Conservation (phyloP, 441 rosid genomes). For the Gossypium aridum region DNA sequence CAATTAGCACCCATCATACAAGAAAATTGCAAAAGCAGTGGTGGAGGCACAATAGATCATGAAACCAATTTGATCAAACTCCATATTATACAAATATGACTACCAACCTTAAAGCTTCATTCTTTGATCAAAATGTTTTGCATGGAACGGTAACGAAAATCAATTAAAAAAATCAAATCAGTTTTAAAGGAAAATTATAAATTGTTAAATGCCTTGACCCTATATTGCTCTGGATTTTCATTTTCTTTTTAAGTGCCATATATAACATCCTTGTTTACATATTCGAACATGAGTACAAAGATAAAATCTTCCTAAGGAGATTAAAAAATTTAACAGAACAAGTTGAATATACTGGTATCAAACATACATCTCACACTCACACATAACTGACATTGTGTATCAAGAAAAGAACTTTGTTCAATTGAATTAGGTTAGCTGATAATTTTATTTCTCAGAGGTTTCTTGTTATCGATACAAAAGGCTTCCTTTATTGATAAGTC, state of each 20-base stretch:
- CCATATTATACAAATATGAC: neutral
- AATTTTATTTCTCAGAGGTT: neutral
- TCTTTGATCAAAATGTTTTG: neutral
- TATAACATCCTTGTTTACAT: no score
- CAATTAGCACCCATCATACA: neutral
- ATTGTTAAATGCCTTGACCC: neutral
- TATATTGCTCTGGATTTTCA: neutral
- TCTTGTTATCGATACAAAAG: no score
- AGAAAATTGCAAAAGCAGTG: neutral
- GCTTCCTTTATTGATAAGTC: neutral
- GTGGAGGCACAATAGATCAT: neutral
- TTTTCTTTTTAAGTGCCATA: no score
- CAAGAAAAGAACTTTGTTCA: no score
- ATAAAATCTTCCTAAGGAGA: neutral
- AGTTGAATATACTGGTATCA: no score
- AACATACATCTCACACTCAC: no score
- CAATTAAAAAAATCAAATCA: neutral
- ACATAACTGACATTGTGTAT: no score
- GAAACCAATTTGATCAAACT: neutral
- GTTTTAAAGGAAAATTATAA: neutral
- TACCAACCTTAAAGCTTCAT: neutral
- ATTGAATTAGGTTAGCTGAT: neutral
- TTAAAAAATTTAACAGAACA: no score
- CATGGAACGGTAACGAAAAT: neutral
- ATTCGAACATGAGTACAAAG: neutral